A percentile compares a stretch with the other conserved stretches of the same genome.
Evolutionary conservation across 495 filamentous ascomycete species (phyloP).

Genomic region (Penicillium flavigenum): DNA sequence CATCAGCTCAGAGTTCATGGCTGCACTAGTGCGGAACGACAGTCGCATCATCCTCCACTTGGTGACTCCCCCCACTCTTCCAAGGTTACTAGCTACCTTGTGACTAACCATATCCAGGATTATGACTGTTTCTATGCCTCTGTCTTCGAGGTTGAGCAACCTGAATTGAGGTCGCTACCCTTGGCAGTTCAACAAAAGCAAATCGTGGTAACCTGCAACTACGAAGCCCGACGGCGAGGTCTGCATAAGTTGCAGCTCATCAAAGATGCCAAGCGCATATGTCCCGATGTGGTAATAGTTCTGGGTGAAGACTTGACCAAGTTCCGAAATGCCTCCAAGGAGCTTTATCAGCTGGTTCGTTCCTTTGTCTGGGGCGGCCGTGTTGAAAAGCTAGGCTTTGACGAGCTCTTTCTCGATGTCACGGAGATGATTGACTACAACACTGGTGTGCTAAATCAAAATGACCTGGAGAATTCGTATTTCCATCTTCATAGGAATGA

Average conservation of each 20-base stretch:
- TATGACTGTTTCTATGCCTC: conserved; percentile 95
- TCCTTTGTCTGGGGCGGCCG: conserved; percentile 70
- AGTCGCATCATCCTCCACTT: conserved; percentile 77
- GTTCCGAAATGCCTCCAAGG: conserved; percentile 84
- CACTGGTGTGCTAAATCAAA: conserved; percentile 61
- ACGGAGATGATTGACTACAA: conserved; percentile 86
- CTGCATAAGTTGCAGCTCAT: conserved; percentile 83
- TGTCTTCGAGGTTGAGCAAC: conserved; percentile 79
- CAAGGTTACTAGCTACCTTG: neutral
- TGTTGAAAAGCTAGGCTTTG: conserved; percentile 79
- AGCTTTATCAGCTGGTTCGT: conserved; percentile 67
- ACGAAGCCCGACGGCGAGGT: conserved; percentile 75
- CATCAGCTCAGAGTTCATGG: conserved; percentile 30
- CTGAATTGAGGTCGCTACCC: conserved; percentile 66
- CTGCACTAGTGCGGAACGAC: conserved; percentile 55
- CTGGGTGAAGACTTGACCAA: conserved; percentile 83
- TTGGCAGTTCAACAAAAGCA: conserved; percentile 82
- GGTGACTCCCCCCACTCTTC: conserved; percentile 47
- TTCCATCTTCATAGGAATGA: conserved; percentile 75
- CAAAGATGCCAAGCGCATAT: conserved; percentile 72
- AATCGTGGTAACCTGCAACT: conserved; percentile 94
- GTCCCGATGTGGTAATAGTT: conserved; percentile 81
- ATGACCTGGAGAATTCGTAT: conserved; percentile 66
- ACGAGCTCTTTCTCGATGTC: conserved; percentile 80
- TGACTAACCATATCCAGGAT: conserved; percentile 52